Conservation (phyloP, 2,329 filamentous ascomycete genomes). For the Fusarium sp. region DNA sequence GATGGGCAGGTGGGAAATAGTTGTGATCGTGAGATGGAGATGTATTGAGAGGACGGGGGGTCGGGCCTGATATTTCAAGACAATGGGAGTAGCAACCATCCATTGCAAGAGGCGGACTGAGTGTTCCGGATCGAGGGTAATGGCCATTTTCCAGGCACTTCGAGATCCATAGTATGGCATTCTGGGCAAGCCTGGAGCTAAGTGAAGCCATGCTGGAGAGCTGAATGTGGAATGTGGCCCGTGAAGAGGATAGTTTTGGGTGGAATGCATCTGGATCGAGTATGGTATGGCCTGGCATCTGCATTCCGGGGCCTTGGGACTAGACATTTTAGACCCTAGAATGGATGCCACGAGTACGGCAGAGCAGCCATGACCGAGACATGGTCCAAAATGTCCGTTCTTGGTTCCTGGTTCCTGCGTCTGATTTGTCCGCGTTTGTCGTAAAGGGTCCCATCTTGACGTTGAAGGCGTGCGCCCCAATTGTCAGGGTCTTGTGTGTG, state of each 20-base stretch:
- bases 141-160: conserved; percentile 10
- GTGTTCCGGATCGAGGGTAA: conserved; percentile 25
- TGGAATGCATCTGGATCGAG: conserved; percentile 32
- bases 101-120: background rate
- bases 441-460: background rate
- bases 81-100: background rate
- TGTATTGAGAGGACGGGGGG: background rate
- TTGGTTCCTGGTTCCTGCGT: conserved; percentile 30
- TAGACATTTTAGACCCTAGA: conserved; percentile 6
- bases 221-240: conserved; percentile 31
- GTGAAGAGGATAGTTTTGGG: conserved; percentile 4
- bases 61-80: conserved; percentile 31
- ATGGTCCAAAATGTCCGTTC: conserved; percentile 2
- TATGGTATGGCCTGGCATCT: conserved; percentile 14
- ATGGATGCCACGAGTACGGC: conserved; percentile 13
- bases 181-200: conserved; percentile 28
- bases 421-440: conserved; percentile 17
- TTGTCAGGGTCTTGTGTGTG: conserved; percentile 10
- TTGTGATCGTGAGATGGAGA: background rate
- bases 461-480: background rate
- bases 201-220: conserved; percentile 27
- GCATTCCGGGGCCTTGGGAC: conserved; percentile 23
- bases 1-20: background rate
- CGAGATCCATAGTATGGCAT: conserved; percentile 19
- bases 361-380: conserved; percentile 8